Evolutionary conservation across 345 rosid species (phyloP), one percentile per base, ranked within the genome.

Genomic region (Adansonia digitata): DNA sequence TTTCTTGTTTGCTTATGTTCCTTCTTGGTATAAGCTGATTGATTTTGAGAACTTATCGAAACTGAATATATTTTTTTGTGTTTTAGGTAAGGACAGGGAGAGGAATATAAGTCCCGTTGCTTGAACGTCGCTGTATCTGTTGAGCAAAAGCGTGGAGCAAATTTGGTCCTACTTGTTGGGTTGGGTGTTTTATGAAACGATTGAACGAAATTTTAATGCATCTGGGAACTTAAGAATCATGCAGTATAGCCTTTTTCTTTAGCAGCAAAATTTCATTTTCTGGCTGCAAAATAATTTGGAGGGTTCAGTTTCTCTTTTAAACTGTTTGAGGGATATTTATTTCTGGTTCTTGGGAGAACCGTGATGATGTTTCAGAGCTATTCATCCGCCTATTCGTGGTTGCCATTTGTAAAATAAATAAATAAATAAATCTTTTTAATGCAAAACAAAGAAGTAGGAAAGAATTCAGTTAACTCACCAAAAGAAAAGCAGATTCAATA

Each of bases 211-310:
- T 10, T 59, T 18, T 42, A 59, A 42, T 63, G 53, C 48, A 15
- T 29, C 27, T 59, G 34, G 29, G 68, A 73, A 60, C 68, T 73
- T 73, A 27, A 0, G 10, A 73, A 42, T 73, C 49, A 39, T 27
- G 43, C 52, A 27, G 52, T 42, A 40, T 73, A 7, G 13, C 56
- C 39, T 42, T 73, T 73, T 42, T 51, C 74, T 18, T 73, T n/a
- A 29, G 31, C 68, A 61, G 57, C 59, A 48, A n/a, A n/a, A 49
- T 48, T 69, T 59, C 17, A 42, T 40, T 39, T 18, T 37, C 35
- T 55, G 72, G 72, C 56, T 46, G 57, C 59, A 48, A n/a, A n/a
- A 69, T 69, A 69, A 48, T 69, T 31, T 18, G 17, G 29, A 27
- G 39, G 42, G 62, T 27, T 57, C 27, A 57, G 35, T 57, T 29